phyloP scores from a whole-genome alignment of 169 alveolate species.

The Eimeria tenella region DNA sequence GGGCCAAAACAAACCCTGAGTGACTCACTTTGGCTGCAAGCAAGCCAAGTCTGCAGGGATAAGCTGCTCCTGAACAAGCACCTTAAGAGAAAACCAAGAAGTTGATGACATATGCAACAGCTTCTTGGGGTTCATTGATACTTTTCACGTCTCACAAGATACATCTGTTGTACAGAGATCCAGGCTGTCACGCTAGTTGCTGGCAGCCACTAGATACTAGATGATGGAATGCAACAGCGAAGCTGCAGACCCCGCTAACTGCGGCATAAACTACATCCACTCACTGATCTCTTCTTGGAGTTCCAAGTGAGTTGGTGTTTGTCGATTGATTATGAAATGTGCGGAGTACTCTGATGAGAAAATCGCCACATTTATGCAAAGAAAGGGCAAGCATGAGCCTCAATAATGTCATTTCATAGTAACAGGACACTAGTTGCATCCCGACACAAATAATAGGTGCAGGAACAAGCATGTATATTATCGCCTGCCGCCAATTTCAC shows the following conservation, averaged over 20 bases:
- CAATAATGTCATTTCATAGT: neutral
- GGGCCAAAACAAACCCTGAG: too few relatives aligned
- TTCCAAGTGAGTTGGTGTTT: neutral
- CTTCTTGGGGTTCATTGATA: too few relatives aligned
- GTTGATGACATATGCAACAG: too few relatives aligned
- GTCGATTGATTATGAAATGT: neutral
- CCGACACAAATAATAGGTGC: neutral
- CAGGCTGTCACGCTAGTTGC: too few relatives aligned
- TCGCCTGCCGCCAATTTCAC: neutral
- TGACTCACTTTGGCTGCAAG: too few relatives aligned
- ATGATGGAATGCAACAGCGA: neutral
- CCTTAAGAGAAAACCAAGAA: too few relatives aligned
- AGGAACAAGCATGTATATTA: too few relatives aligned
- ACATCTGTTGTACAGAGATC: too few relatives aligned
- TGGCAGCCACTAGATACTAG: neutral
- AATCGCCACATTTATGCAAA: neutral
- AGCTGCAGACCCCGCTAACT: neutral
- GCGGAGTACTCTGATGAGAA: neutral
- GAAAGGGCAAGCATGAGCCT: neutral
- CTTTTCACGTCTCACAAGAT: too few relatives aligned
- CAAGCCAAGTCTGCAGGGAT: too few relatives aligned
- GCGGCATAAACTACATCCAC: slow-evolving; percentile 34
- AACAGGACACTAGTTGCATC: neutral
- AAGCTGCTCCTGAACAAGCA: too few relatives aligned
- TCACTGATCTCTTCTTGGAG: slow-evolving; percentile 43